A percentile compares a stretch with the other conserved stretches of the same genome.
Conservation (phyloP, 306 rosid genomes). For the Lithocarpus polystachyus region DNA sequence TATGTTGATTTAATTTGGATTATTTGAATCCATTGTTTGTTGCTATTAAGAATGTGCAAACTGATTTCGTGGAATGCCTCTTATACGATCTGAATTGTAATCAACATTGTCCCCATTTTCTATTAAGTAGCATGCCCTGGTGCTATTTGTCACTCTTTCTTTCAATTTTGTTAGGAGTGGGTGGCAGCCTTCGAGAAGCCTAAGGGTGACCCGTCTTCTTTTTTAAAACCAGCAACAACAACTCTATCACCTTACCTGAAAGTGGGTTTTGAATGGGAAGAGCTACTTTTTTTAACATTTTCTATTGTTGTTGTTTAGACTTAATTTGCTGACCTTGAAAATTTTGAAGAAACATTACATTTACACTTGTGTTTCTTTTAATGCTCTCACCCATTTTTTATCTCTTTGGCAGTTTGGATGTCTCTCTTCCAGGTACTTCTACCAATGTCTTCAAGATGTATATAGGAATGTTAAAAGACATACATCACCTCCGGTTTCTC, state of each 20-base stretch:
- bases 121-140: slow-evolving; percentile 3
- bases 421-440: slow-evolving; percentile 89
- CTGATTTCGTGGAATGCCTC: slow-evolving; percentile 19
- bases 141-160: slow-evolving; percentile 4
- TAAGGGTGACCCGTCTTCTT: slow-evolving; percentile 88
- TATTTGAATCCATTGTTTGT: not conserved
- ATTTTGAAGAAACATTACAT: not conserved
- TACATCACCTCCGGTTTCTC: slow-evolving; percentile 86
- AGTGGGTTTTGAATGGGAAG: slow-evolving; percentile 48
- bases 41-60: not conserved
- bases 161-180: slow-evolving; percentile 50
- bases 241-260: slow-evolving; percentile 87
- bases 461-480: slow-evolving; percentile 59
- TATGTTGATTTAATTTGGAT: not conserved
- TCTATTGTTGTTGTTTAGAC: slow-evolving; percentile 4
- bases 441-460: slow-evolving; percentile 63
- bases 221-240: slow-evolving; percentile 82
- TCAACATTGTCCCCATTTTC: not conserved
- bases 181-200: slow-evolving; percentile 94
- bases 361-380: not conserved
- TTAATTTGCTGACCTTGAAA: not conserved
- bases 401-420: slow-evolving; percentile 80
- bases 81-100: slow-evolving; percentile 10
- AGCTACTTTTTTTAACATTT: slow-evolving; percentile 2
- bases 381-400: not conserved